Evolutionary conservation across 768 basidiomycete species (phyloP).

Genomic region (Crepidotus variabilis): DNA sequence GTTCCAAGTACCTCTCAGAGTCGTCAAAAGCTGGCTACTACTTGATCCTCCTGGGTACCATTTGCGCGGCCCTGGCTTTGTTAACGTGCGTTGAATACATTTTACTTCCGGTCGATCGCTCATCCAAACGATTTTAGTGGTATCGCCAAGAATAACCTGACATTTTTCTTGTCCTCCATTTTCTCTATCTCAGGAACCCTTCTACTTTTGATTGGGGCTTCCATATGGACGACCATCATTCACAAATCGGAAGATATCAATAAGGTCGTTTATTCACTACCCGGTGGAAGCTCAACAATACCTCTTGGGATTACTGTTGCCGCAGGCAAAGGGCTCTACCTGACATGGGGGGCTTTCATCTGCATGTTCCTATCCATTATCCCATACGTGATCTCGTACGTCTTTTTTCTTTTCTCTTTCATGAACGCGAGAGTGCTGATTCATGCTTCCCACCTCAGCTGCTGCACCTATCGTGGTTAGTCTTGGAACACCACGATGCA

Average conservation of each 20-base stretch:
- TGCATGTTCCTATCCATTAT: constrained; percentile 62
- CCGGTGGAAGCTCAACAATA: constrained; percentile 17
- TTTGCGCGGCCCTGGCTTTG: constrained; percentile 60
- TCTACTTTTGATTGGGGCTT: constrained; percentile 63
- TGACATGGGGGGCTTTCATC: constrained; percentile 75
- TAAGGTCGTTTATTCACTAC: constrained; percentile 34
- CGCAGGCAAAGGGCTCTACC: constrained; percentile 56
- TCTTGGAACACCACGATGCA: constrained; percentile 9
- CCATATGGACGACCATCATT: constrained; percentile 76
- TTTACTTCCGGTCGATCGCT: neutral
- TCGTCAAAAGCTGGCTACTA: constrained; percentile 7
- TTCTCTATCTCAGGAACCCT: constrained; percentile 58
- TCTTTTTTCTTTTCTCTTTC: constrained; percentile 2
- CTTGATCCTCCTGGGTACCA: constrained; percentile 7
- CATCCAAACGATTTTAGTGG: constrained; percentile 42
- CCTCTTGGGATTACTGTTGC: constrained; percentile 63
- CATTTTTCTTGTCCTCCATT: constrained; percentile 64
- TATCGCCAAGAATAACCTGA: constrained; percentile 56
- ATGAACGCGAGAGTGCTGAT: neutral
- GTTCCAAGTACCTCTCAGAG: constrained; percentile 4
- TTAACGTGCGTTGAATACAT: constrained; percentile 48
- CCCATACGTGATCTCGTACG: constrained; percentile 77
- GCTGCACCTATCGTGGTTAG: constrained; percentile 75
- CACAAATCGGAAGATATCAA: constrained; percentile 63
- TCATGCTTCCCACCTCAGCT: constrained; percentile 35